Base-by-base conservation (phyloP, 139 green algal species). In the Auxenochlorella pyrenoidosa region DNA sequence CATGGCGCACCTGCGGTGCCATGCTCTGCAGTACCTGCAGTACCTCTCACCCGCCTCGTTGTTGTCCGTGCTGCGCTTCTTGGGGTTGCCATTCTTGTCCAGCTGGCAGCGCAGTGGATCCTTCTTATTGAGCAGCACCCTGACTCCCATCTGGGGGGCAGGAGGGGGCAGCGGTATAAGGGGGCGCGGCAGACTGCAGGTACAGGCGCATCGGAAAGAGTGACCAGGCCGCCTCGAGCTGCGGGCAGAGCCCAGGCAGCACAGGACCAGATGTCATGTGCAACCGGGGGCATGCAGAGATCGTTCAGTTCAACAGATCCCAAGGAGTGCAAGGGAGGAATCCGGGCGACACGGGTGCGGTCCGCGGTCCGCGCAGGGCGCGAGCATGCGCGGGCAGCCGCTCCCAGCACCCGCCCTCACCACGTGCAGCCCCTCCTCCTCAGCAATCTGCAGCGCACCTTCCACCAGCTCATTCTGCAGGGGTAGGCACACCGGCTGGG, bases 381-480 rank as follows among this genome's bases (percentile, higher is more conserved):
- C 8, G 8, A 58, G 47, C 47, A 58, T 12, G 12, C 47, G 8
- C 6, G 6, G 47, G 47, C 8, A 18, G 47, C 12, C 12, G 8
- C 12, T 6, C 12, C 12, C 8, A 12, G 12, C 47, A 12, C 47
- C 13, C 12, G 38, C 22, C 10, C 84, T 51, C 47, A 88, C 63
- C 77, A 5, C 51, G 12, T n/a, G 44, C 21, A 71, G 13, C 13
- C 84, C 84, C n/a, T 85, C 21, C 34, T 76, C 47, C 43, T 88
- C 63, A 0, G 63, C 76, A 8, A 85, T 36, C 32, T 5, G 24
- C 30, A 84, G 21, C 51, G 38, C n/a, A 41, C 10, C 1, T 18
- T 41, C 26, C 44, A 83, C 75, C 19, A 88, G n/a, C 43, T 79
- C 47, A n/a, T 54, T 30, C 80, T 85, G 80, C 80, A n/a, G 21